A percentile compares a stretch with the other conserved stretches of the same genome.
Conservation (phyloP, 257 asterid genomes). For the Nicotiana obtusifolia region DNA sequence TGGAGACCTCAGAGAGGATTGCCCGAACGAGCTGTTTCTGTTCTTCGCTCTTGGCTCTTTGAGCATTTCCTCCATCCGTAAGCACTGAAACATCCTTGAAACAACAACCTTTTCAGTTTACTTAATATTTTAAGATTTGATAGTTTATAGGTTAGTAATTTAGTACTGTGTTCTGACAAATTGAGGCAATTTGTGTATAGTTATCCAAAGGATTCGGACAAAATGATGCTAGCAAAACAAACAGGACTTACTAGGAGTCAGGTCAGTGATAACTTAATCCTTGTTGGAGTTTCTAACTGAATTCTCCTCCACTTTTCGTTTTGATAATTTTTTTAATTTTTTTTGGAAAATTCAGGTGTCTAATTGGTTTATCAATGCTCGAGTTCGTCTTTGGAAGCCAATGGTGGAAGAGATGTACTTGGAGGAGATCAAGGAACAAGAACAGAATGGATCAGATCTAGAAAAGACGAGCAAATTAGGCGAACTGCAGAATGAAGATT, state of each 20-base stretch:
- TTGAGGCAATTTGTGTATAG: constrained; percentile 28
- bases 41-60: constrained; percentile 97
- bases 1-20: constrained; percentile 99
- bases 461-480: constrained; percentile 35
- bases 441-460: constrained; percentile 51
- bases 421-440: constrained; percentile 84
- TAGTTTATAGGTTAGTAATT: background rate
- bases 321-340: background rate
- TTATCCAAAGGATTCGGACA: constrained; percentile 96
- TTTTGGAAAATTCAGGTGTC: constrained; percentile 56
- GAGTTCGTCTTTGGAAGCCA: constrained; percentile 98
- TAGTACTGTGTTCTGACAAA: background rate
- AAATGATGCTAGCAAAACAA: constrained; percentile 91
- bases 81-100: background rate
- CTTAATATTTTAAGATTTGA: background rate
- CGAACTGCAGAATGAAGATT: constrained; percentile 43
- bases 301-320: background rate
- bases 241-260: constrained; percentile 97
- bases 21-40: constrained; percentile 91
- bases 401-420: constrained; percentile 99
- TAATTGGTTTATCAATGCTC: constrained; percentile 96
- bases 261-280: constrained; percentile 29
- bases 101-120: background rate
- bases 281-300: no score
- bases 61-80: constrained; percentile 99